Evolutionary conservation across 108 stramenopile species (phyloP), one percentile per base, ranked within the genome.

Genomic region (Nitzschia sp.): DNA sequence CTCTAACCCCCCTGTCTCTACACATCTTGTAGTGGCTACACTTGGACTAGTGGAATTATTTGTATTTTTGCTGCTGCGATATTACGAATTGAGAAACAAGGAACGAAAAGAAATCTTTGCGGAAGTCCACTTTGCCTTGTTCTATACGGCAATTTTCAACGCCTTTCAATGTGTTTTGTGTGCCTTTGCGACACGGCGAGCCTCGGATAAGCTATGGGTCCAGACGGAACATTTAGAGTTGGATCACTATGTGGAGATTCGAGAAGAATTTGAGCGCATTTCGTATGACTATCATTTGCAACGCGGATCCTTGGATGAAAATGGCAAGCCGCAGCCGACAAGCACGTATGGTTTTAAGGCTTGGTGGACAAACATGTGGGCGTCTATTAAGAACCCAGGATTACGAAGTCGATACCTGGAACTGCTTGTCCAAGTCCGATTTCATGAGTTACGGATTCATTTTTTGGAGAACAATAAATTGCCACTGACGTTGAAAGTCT

Each of bases 51-150:
- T 89, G 3, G 94, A 95, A 70, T 84, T 90, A 35, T 60, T 64
- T 64, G 74, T 91, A 26, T 95, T 81, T 46, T 62, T 92, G 26
- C 25, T 86, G 46, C 77, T 85, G 46, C 83, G 79, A 60, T 90
- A 89, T 70, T 69, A 77, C 57, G 32, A 60, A 2, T 38, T 70
- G 30, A 67, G 88, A 26, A 77, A 88, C 55, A 76, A 76, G 26
- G 75, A 65, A 23, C 71, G 82, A 68, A 84, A 95, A 66, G 65
- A 64, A 32, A 75, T 87, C 31, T 96, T 96, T 77, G 84, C 88
- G n/a, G 84, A 93, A 53, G 89, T 93, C 45, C 95, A 96, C 68
- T 93, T 96, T 75, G 77, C 84, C 60, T 79, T 96, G 15, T 96
- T 96, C 69, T 90, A 83, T 57, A 92, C 90, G 27, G 92, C 92